A percentile compares a stretch with the other conserved stretches of the same genome.
Evolutionary conservation across 176 grass and related monocot species (phyloP).

Genomic region (Raddia guianensis): DNA sequence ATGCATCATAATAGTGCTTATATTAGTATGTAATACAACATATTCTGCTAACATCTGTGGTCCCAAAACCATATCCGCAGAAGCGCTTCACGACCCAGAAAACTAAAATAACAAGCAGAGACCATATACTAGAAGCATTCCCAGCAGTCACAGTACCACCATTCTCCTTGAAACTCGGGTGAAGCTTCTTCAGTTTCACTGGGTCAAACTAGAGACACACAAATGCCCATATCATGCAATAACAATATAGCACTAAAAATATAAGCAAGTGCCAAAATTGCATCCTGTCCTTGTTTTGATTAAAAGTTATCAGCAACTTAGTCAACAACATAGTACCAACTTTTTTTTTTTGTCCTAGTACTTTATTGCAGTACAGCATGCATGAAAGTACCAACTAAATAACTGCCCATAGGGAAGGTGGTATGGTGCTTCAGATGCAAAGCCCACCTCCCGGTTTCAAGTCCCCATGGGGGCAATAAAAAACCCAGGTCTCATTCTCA

Average conservation of each 20-base stretch:
- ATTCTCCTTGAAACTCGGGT: constrained; percentile 94
- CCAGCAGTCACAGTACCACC: constrained; percentile 89
- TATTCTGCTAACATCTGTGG: not conserved
- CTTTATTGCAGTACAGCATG: not conserved
- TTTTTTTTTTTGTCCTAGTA: not conserved
- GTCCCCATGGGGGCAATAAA: too few species aligned
- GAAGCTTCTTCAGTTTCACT: constrained; percentile 82
- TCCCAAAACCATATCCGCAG: not conserved
- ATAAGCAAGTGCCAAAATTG: not conserved
- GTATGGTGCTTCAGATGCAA: too few species aligned
- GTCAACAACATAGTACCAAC: not conserved
- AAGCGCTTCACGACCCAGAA: not conserved
- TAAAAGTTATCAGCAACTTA: not conserved
- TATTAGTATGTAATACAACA: not conserved
- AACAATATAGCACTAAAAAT: not conserved
- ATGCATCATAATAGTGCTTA: not conserved
- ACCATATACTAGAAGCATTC: constrained; percentile 92
- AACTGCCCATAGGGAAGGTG: too few species aligned
- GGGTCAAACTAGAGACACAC: constrained; percentile 74
- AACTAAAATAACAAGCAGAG: not conserved
- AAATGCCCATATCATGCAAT: not conserved
- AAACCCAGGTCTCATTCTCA: too few species aligned
- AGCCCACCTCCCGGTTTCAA: too few species aligned
- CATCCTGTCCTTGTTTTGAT: not conserved
- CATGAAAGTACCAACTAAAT: not conserved